Evolutionary conservation across 257 asterid genomes (phyloP).

Genomic region (Plantago elongata): DNA sequence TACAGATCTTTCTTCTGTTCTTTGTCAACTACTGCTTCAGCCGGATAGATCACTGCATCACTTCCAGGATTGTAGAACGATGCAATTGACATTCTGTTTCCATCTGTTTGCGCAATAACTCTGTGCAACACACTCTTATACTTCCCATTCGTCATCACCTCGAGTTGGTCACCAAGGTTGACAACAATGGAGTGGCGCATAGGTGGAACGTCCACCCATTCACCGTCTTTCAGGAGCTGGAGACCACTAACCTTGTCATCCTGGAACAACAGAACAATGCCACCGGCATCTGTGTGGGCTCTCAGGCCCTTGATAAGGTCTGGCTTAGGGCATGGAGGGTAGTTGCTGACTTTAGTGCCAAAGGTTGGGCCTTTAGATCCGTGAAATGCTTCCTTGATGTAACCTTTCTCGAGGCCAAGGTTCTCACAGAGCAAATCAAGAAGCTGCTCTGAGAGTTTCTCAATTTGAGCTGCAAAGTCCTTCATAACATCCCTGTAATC

Average conservation of each 20-base stretch:
- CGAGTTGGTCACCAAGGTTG: constrained; percentile 64
- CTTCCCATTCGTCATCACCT: constrained; percentile 61
- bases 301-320: constrained; percentile 60
- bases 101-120: constrained; percentile 54
- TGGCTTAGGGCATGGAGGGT: constrained; percentile 65
- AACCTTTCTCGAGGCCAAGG: constrained; percentile 54
- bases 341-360: constrained; percentile 58
- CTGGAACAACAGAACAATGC: constrained; percentile 57
- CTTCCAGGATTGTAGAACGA: constrained; percentile 64
- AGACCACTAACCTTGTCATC: constrained; percentile 66
- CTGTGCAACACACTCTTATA: constrained; percentile 60
- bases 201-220: constrained; percentile 64
- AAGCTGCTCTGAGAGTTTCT: constrained; percentile 47
- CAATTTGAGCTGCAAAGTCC: constrained; percentile 42
- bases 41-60: constrained; percentile 56
- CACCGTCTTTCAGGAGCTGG: constrained; percentile 58
- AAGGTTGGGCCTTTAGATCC: constrained; percentile 54
- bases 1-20: constrained; percentile 26
- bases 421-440: constrained; percentile 59
- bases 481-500: constrained; percentile 39
- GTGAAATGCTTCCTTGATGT: constrained; percentile 39
- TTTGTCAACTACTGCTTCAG: constrained; percentile 40
- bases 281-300: constrained; percentile 69
- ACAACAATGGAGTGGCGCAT: constrained; percentile 60
- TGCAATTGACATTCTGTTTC: constrained; percentile 52